These are phyloP conservation scores for Epicoccum nigrum DNA, from an alignment of 2,329 filamentous ascomycete genomes.

Conservation along the genomic window DNA sequence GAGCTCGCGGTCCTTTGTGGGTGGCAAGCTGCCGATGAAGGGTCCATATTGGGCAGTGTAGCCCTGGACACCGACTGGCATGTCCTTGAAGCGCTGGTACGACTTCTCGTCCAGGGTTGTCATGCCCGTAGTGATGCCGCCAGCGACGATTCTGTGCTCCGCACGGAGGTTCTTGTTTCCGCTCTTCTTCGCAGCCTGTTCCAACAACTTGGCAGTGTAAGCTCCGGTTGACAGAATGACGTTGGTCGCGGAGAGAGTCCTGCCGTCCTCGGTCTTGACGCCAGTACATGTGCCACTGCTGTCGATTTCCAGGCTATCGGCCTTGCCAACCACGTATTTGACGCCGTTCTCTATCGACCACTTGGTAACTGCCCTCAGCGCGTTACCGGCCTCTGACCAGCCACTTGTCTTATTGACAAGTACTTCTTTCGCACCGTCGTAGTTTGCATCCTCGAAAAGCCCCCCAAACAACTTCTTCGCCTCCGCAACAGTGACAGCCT, in stretches of 20 bases:
- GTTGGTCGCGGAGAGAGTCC: constrained; percentile 29
- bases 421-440: constrained; percentile 64
- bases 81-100: constrained; percentile 35
- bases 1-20: constrained; percentile 42
- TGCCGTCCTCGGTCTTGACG: constrained; percentile 46
- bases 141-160: constrained; percentile 61
- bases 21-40: constrained; percentile 42
- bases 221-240: constrained; percentile 51
- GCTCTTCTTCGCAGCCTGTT: constrained; percentile 55
- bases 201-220: constrained; percentile 52
- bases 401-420: constrained; percentile 66
- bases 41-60: constrained; percentile 39
- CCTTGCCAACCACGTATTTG: constrained; percentile 63
- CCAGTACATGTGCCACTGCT: constrained; percentile 50
- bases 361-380: constrained; percentile 61
- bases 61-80: constrained; percentile 45
- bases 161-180: constrained; percentile 59
- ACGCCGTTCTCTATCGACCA: constrained; percentile 62
- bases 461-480: constrained; percentile 65
- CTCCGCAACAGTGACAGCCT: constrained; percentile 54
- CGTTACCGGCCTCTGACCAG: constrained; percentile 68
- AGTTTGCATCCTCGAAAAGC: constrained; percentile 66
- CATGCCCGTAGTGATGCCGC: constrained; percentile 60
- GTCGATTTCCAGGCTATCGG: constrained; percentile 57
- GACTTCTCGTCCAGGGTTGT: constrained; percentile 50